A percentile compares a stretch with the other conserved stretches of the same genome.
Evolutionary conservation across 2,329 filamentous ascomycete species (phyloP).

Genomic region (Ophioceras dolichostomum): DNA sequence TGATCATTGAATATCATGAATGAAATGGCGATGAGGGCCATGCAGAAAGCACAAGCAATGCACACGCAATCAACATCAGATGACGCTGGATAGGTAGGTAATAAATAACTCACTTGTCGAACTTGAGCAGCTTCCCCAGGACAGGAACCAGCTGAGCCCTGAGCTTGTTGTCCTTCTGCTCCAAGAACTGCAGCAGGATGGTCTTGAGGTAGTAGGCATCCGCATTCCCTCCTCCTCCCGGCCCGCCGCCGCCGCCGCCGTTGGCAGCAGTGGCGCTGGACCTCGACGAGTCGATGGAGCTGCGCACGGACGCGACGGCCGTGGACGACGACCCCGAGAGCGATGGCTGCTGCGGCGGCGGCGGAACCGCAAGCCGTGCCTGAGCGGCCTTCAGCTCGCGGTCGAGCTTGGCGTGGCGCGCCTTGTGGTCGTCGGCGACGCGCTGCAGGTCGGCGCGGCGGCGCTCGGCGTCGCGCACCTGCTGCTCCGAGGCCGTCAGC

Average conservation of each 20-base stretch:
- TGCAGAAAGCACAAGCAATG: too few species aligned
- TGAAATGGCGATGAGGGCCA: too few species aligned
- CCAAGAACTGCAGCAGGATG: conserved; percentile 68
- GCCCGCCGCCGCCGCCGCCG: conserved; percentile 10
- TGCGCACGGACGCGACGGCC: conserved; percentile 22
- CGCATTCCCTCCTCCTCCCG: too few species aligned
- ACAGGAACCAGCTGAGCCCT: conserved; percentile 68
- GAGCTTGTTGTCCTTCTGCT: conserved; percentile 67
- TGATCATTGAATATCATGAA: too few species aligned
- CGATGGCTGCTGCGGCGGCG: too few species aligned
- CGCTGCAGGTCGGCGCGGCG: conserved; percentile 66
- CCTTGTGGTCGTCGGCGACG: conserved; percentile 65
- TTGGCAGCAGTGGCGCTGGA: conserved; percentile 20
- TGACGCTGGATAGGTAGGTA: too few species aligned
- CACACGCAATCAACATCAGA: too few species aligned
- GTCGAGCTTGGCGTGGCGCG: conserved; percentile 66
- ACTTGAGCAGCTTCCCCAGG: conserved; percentile 61
- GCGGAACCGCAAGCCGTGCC: conserved; percentile 23
- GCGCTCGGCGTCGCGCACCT: conserved; percentile 69
- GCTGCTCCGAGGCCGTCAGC: conserved; percentile 77
- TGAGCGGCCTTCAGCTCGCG: conserved; percentile 49
- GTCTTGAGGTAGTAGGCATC: conserved; percentile 65
- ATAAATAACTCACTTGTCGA: conserved; percentile 52
- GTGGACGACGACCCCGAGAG: conserved; percentile 12
- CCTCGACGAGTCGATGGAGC: conserved; percentile 33